phyloP scores from a whole-genome alignment of 352 stramenopile species.

The Blastocystis sp. region DNA sequence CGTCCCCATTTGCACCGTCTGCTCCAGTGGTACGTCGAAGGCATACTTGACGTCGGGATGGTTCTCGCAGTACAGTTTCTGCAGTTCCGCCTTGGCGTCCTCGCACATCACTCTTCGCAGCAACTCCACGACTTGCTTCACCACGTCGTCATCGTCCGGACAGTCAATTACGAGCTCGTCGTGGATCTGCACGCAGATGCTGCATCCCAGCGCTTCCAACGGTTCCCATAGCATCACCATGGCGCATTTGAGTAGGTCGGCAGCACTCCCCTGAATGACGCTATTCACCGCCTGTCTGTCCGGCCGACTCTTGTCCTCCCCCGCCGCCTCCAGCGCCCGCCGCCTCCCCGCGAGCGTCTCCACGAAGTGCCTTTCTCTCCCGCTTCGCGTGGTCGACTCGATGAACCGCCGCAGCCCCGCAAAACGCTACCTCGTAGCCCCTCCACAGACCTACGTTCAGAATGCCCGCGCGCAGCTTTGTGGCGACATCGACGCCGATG shows the following conservation, averaged over 20 bases:
- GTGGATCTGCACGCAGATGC: conserved; percentile 63
- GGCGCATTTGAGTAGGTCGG: conserved; percentile 64
- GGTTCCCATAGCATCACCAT: conserved; percentile 62
- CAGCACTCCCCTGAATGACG: conserved; percentile 64
- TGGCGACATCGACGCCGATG: neutral
- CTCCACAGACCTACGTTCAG: neutral
- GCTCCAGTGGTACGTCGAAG: conserved; percentile 40
- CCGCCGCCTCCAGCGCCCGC: neutral
- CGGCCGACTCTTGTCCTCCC: conserved; percentile 49
- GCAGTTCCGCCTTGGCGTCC: neutral
- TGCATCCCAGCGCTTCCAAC: neutral
- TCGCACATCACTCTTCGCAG: conserved; percentile 4
- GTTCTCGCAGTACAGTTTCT: neutral
- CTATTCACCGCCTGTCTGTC: conserved; percentile 65
- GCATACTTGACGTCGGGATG: neutral
- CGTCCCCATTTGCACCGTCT: neutral
- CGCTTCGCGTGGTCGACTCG: neutral
- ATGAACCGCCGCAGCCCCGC: conserved; percentile 37
- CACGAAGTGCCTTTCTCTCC: neutral
- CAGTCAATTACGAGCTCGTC: conserved; percentile 64
- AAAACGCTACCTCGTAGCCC: neutral
- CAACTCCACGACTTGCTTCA: neutral
- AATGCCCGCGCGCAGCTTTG: neutral
- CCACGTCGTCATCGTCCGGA: neutral
- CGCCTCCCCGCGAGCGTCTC: conserved; percentile 27